These are phyloP conservation scores for Lasiosphaeris hirsuta DNA, from an alignment of 495 filamentous ascomycete genomes.

Conservation along the genomic window DNA sequence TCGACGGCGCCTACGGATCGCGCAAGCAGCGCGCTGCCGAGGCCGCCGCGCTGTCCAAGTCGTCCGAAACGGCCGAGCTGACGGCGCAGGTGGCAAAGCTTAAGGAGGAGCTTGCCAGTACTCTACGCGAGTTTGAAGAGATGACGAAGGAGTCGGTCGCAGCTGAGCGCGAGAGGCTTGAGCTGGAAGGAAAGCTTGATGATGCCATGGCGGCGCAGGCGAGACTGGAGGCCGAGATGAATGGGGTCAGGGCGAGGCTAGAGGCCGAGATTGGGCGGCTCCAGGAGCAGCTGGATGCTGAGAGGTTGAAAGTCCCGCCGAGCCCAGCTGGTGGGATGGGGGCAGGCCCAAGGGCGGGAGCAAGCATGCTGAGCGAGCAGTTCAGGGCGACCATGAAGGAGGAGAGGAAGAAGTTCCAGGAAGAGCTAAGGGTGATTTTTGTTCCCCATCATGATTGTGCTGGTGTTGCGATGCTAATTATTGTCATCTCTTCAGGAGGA, in stretches of 20 bases:
- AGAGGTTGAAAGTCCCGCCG: constrained; percentile 35
- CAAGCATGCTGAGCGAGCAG: constrained; percentile 38
- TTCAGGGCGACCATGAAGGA: constrained; percentile 44
- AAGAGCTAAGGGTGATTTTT: constrained; percentile 45
- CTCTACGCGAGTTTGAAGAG: constrained; percentile 78
- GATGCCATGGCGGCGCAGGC: constrained; percentile 28
- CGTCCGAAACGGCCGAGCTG: constrained; percentile 62
- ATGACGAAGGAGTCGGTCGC: constrained; percentile 83
- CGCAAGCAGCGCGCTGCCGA: constrained; percentile 74
- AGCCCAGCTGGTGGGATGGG: constrained; percentile 9
- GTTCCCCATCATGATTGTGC: not conserved
- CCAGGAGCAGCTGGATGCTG: constrained; percentile 44
- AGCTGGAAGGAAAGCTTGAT: constrained; percentile 59
- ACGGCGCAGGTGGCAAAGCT: constrained; percentile 60
- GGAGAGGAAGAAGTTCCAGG: constrained; percentile 51
- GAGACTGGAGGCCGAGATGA: constrained; percentile 38
- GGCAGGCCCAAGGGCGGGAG: constrained; percentile 20
- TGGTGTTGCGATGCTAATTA: constrained; percentile 11
- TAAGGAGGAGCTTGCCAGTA: constrained; percentile 76
- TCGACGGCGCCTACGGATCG: constrained; percentile 87
- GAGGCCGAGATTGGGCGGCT: constrained; percentile 34
- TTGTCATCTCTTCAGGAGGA: constrained; percentile 39
- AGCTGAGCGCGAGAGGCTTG: constrained; percentile 82
- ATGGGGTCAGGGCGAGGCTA: constrained; percentile 29
- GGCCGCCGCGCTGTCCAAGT: constrained; percentile 63